Evolutionary conservation across 2,329 filamentous ascomycete genomes (phyloP).

Genomic region (Colletotrichum sp.): DNA sequence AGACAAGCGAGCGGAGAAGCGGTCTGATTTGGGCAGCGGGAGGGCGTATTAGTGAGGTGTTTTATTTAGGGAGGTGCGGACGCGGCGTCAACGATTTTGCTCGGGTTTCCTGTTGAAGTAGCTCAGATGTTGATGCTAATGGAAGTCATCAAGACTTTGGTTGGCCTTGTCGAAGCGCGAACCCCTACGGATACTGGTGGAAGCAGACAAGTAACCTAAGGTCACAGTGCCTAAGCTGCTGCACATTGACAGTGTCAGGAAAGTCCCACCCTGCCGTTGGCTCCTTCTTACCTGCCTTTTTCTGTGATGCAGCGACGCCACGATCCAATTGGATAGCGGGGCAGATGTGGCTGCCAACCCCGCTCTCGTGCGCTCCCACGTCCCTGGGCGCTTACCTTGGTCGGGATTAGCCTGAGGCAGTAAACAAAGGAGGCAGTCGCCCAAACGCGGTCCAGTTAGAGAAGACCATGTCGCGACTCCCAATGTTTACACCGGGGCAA

Average conservation of each 20-base stretch:
- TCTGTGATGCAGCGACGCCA: neutral
- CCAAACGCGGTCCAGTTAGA: slow-evolving; percentile 20
- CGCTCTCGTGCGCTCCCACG: neutral
- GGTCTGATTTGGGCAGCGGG: neutral
- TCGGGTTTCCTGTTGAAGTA: neutral
- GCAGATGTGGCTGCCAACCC: neutral
- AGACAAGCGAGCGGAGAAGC: neutral
- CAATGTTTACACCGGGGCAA: slow-evolving; percentile 19
- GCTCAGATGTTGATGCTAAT: neutral
- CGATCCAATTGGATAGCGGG: slow-evolving; percentile 3
- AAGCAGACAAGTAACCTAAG: neutral
- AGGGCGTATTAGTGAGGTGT: neutral
- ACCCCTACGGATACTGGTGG: neutral
- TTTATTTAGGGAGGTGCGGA: neutral
- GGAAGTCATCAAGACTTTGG: neutral
- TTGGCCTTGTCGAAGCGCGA: neutral
- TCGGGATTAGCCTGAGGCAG: slow-evolving; percentile 12
- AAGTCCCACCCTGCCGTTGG: neutral
- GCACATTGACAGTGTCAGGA: neutral
- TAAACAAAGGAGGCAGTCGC: slow-evolving; percentile 7
- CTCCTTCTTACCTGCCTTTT: neutral
- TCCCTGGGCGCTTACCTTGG: neutral
- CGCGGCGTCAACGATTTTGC: neutral
- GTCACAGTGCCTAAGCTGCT: too few relatives aligned
- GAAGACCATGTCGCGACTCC: slow-evolving; percentile 10